Conservation (phyloP, 176 grass and related monocot species). For the Hsuehochloa calcarea region DNA sequence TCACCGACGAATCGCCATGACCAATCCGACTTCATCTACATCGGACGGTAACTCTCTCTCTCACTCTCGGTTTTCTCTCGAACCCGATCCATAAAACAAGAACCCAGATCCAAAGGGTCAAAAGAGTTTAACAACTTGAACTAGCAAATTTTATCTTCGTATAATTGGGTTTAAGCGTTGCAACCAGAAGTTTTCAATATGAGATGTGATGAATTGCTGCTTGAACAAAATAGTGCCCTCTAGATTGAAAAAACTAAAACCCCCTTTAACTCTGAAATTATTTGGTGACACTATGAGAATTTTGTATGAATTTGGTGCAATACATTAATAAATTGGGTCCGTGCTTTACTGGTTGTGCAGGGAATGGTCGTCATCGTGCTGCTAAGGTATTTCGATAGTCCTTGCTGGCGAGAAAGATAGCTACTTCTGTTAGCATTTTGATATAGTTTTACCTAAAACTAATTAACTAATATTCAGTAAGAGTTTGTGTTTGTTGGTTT, state of each 20-base stretch:
- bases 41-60: too few relatives aligned
- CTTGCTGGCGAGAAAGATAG: slow-evolving; percentile 32
- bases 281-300: background rate
- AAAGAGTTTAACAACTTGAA: too few relatives aligned
- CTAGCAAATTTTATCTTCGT: too few relatives aligned
- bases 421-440: background rate
- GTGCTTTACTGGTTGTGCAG: slow-evolving; percentile 30
- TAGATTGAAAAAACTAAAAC: background rate
- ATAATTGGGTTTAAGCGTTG: background rate
- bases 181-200: background rate
- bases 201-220: background rate
- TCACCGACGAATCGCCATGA: too few relatives aligned
- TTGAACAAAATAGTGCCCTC: background rate
- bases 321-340: background rate
- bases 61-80: too few relatives aligned
- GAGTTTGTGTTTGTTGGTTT: background rate
- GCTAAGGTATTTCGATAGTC: slow-evolving; percentile 84
- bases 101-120: too few relatives aligned
- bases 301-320: background rate
- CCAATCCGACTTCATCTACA: too few relatives aligned
- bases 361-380: slow-evolving; percentile 68
- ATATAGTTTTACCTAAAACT: too few relatives aligned
- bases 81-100: too few relatives aligned
- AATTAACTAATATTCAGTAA: too few relatives aligned
- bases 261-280: background rate